phyloP scores from a whole-genome alignment of 495 filamentous ascomycete genomes.

The Tuber borchii region DNA sequence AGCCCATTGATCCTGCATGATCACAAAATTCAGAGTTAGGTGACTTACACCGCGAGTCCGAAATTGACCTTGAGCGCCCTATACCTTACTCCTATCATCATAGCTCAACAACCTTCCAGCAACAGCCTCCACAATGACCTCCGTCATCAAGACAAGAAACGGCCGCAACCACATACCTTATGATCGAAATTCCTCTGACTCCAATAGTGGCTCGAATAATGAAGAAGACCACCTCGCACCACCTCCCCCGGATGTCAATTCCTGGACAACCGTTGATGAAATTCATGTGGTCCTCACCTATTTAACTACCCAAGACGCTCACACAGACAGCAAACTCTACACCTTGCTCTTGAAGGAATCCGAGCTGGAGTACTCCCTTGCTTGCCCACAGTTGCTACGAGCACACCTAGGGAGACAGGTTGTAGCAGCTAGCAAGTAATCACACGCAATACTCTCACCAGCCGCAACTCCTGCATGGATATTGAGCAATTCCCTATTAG shows the following conservation, averaged over 20 bases:
- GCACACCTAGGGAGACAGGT: slow-evolving; percentile 81
- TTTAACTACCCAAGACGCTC: slow-evolving; percentile 67
- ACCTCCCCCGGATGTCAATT: slow-evolving; percentile 52
- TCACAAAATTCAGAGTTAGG: background rate
- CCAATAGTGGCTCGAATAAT: slow-evolving; percentile 9
- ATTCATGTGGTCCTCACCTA: slow-evolving; percentile 67
- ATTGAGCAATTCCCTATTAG: slow-evolving; percentile 83
- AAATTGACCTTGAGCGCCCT: slow-evolving; percentile 5
- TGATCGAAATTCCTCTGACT: slow-evolving; percentile 10
- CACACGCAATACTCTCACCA: slow-evolving; percentile 77
- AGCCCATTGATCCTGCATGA: background rate
- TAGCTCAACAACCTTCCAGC: background rate
- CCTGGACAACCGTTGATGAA: slow-evolving; percentile 66
- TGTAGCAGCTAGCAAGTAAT: slow-evolving; percentile 70
- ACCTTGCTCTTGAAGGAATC: slow-evolving; percentile 69
- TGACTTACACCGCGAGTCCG: background rate
- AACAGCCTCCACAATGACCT: slow-evolving; percentile 7
- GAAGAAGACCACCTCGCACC: background rate
- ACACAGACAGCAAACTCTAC: slow-evolving; percentile 67
- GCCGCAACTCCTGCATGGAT: slow-evolving; percentile 86
- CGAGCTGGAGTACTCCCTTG: slow-evolving; percentile 73
- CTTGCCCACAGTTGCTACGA: slow-evolving; percentile 81
- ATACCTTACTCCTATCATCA: background rate
- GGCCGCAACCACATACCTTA: background rate
- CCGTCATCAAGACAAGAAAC: background rate